Evolutionary conservation across 148 eudicot species (phyloP).

Genomic region (Oxyria digyna): DNA sequence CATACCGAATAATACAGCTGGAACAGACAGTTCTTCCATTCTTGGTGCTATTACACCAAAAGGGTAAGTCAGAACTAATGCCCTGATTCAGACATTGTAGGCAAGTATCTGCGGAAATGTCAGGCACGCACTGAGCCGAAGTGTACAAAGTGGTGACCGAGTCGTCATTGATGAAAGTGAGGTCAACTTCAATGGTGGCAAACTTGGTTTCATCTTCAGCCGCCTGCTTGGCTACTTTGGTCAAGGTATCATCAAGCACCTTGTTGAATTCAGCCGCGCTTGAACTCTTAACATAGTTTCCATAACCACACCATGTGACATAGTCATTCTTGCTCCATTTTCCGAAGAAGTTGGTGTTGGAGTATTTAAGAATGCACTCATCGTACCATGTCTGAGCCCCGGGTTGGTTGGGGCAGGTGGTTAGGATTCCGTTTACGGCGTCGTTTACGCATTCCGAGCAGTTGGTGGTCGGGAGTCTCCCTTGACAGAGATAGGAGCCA

Average conservation of each 20-base stretch:
- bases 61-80: neutral
- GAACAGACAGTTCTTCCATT: conserved; percentile 8
- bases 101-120: conserved; percentile 18
- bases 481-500: neutral
- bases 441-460: neutral
- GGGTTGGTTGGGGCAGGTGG: neutral
- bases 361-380: neutral
- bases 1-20: conserved; percentile 22
- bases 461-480: neutral
- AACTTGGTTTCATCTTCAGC: neutral
- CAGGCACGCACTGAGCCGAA: conserved; percentile 35
- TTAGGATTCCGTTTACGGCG: neutral
- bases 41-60: neutral
- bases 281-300: no score
- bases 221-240: neutral
- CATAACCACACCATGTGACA: neutral
- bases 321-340: neutral
- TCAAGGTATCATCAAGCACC: neutral
- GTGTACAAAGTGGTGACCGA: conserved; percentile 5
- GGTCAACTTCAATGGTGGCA: neutral
- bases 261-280: no score
- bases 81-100: conserved; percentile 16
- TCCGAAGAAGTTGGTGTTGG: neutral
- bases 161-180: neutral
- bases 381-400: neutral